These are phyloP conservation scores for Crithidia bombi DNA, from an alignment of 208 protist genomes.

Conservation along the genomic window DNA sequence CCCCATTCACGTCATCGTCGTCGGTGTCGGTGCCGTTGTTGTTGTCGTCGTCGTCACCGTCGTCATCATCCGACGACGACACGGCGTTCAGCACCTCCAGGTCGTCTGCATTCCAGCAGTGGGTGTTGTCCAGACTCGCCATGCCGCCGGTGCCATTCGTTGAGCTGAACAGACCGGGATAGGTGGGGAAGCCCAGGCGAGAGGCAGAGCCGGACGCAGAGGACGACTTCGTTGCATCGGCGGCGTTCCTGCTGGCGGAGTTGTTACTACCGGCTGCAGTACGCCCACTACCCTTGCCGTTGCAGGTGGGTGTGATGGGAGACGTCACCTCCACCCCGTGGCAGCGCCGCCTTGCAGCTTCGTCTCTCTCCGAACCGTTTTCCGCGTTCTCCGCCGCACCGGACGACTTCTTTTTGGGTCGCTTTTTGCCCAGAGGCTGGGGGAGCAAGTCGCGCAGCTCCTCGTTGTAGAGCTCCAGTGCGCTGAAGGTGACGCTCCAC, in stretches of 20 bases:
- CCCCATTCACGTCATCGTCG: neutral
- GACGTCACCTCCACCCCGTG: too few species aligned
- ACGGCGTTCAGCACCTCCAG: constrained; percentile 8
- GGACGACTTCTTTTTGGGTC: neutral
- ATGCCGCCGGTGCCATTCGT: neutral
- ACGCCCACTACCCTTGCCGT: too few species aligned
- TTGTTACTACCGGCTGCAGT: neutral
- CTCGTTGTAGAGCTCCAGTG: constrained; percentile 83
- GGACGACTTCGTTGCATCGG: neutral
- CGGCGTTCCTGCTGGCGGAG: neutral
- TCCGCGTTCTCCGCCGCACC: too few species aligned
- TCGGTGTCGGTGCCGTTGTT: neutral
- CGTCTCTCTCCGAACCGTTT: too few species aligned
- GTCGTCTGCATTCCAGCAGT: constrained; percentile 10
- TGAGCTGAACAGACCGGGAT: neutral
- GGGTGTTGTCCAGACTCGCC: neutral
- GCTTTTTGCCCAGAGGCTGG: neutral
- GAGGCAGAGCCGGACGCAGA: neutral
- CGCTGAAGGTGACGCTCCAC: constrained; percentile 53
- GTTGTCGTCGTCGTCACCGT: constrained; percentile 5
- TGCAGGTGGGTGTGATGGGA: too few species aligned
- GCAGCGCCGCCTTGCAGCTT: too few species aligned
- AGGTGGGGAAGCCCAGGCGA: neutral
- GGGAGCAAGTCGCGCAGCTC: constrained; percentile 75
- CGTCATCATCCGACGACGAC: constrained; percentile 3